Conservation (phyloP, 768 basidiomycete genomes). For the Auricularia sp. region DNA sequence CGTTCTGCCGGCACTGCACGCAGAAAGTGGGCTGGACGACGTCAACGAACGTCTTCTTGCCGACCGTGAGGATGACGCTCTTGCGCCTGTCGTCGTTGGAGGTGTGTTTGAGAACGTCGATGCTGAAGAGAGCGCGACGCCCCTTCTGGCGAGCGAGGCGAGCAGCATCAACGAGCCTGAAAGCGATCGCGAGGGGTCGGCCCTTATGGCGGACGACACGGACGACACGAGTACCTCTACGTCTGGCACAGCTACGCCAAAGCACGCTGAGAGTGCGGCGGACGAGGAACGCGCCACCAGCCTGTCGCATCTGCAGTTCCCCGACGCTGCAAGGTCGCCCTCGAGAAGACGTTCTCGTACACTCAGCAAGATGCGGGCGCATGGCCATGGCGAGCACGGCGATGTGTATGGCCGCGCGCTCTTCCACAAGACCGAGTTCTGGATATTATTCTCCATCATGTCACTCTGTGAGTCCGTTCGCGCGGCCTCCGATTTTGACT, state of each 20-base stretch:
- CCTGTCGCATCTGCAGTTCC: not conserved
- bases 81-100: not conserved
- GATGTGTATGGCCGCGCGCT: slow-evolving; percentile 48
- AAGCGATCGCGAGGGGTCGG: not conserved
- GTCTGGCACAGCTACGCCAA: not conserved
- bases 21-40: slow-evolving; percentile 5
- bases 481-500: not conserved
- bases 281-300: not conserved
- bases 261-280: not conserved
- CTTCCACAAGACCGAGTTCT: slow-evolving; percentile 47
- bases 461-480: slow-evolving; percentile 38
- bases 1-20: slow-evolving; percentile 8
- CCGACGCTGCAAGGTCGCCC: not conserved
- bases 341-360: not conserved
- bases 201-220: not conserved
- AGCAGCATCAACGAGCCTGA: not conserved
- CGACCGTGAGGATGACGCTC: not conserved
- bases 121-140: not conserved
- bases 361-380: not conserved
- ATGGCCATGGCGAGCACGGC: slow-evolving; percentile 1
- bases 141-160: not conserved
- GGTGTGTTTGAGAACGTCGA: slow-evolving; percentile 1
- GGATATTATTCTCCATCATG: slow-evolving; percentile 47
- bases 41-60: slow-evolving; percentile 4
- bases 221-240: not conserved